phyloP scores from a whole-genome alignment of 2,329 filamentous ascomycete genomes.

The Beauveria sp. region DNA sequence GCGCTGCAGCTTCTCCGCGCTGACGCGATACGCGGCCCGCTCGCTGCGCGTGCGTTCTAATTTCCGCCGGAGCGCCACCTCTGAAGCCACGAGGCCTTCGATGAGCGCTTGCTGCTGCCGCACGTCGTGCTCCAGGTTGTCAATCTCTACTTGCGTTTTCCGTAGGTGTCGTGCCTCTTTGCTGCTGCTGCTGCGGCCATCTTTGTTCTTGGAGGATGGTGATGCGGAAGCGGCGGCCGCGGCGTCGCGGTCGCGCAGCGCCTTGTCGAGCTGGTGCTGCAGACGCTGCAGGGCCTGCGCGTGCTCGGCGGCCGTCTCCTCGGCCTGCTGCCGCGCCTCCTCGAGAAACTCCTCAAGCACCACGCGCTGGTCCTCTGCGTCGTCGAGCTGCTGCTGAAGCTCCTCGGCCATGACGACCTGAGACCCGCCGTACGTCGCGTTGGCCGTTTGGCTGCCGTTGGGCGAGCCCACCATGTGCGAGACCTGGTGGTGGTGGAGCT shows the following conservation, averaged over 20 bases:
- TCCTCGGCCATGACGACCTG: conserved; percentile 27
- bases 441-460: conserved; percentile 3
- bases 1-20: conserved; percentile 46
- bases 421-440: conserved; percentile 13
- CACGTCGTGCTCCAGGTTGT: conserved; percentile 66
- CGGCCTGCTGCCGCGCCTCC: conserved; percentile 43
- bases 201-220: conserved; percentile 12
- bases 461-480: conserved; percentile 33
- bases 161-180: conserved; percentile 54
- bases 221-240: conserved; percentile 18
- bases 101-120: conserved; percentile 61
- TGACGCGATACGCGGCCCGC: conserved; percentile 46
- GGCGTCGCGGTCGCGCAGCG: conserved; percentile 38
- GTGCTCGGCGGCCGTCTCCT: conserved; percentile 37
- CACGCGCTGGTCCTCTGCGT: conserved; percentile 51
- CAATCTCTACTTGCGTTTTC: conserved; percentile 54
- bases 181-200: conserved; percentile 33
- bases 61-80: conserved; percentile 55
- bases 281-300: conserved; percentile 36
- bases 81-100: conserved; percentile 46
- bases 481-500: conserved; percentile 57
- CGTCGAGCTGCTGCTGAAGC: conserved; percentile 47
- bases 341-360: conserved; percentile 52
- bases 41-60: conserved; percentile 64
- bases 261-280: conserved; percentile 43